A percentile compares a stretch with the other conserved stretches of the same genome.
Evolutionary conservation across 2,329 filamentous ascomycete genomes (phyloP).

Genomic region (Neodidymelliopsis sp.): DNA sequence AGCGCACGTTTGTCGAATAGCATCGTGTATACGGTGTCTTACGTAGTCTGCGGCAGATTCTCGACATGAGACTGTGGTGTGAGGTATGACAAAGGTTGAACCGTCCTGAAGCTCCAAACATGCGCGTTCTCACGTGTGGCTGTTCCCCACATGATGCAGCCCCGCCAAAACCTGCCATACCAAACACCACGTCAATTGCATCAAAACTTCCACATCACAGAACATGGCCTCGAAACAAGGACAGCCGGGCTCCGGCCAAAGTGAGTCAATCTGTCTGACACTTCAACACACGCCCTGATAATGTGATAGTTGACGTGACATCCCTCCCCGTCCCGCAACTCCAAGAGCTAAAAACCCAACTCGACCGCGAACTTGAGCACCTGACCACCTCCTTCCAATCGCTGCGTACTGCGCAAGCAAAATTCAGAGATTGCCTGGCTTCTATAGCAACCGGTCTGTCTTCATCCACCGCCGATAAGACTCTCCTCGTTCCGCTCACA

Average conservation of each 20-base stretch:
- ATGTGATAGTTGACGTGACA: slow-evolving; percentile 67
- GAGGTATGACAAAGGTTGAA: slow-evolving; percentile 7
- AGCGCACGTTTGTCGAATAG: slow-evolving; percentile 20
- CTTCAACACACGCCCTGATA: slow-evolving; percentile 5
- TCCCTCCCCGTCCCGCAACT: slow-evolving; percentile 85
- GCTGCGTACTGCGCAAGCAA: slow-evolving; percentile 85
- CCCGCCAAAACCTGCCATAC: slow-evolving; percentile 32
- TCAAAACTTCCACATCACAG: slow-evolving; percentile 7
- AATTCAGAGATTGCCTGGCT: slow-evolving; percentile 88
- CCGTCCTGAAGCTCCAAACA: slow-evolving; percentile 6
- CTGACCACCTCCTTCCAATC: slow-evolving; percentile 89
- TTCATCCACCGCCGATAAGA: slow-evolving; percentile 55
- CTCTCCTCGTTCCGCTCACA: slow-evolving; percentile 90
- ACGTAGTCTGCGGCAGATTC: background rate
- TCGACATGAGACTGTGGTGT: slow-evolving; percentile 16
- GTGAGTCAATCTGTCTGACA: slow-evolving; percentile 20
- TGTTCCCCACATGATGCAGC: slow-evolving; percentile 27
- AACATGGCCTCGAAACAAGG: slow-evolving; percentile 38
- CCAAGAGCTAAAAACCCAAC: slow-evolving; percentile 89
- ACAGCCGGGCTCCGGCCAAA: slow-evolving; percentile 39
- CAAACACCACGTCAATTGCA: slow-evolving; percentile 21
- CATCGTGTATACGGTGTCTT: slow-evolving; percentile 8
- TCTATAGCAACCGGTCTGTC: slow-evolving; percentile 71
- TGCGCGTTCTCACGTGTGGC: slow-evolving; percentile 32
- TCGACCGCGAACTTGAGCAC: slow-evolving; percentile 95